Evolutionary conservation across 129 eudicot genomes (phyloP), one percentile per base, ranked within the genome.

Genomic region (Flaveria trinervia): DNA sequence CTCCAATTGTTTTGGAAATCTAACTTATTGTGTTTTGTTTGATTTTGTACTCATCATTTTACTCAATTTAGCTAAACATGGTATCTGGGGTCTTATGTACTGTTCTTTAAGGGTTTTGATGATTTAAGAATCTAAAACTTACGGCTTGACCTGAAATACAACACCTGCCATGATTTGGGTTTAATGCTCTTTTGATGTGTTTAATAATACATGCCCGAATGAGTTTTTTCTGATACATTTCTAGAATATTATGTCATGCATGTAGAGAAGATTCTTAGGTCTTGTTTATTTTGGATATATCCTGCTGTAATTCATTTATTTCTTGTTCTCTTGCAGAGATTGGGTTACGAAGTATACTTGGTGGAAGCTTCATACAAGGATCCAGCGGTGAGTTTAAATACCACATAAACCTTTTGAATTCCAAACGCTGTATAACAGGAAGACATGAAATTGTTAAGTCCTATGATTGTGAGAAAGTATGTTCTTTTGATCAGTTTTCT

Each of bases 281-380:
- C 7, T 25, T 61, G 26, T 45, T 61, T 15, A 60, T 10, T 61
- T 44, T 2, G 12, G 46, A 50, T 52, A 3, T 36, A 23, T 72
- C 51, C 20, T 64, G 73, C 59, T 59, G 65, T 9, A 65, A 39
- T 54, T 79, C 61, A 80, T 74, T 66, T n/a, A 70, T 55, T 57
- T 67, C 22, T 23, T 80, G 26, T 33, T 72, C 41, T 61, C 12
- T 81, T 83, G 68, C 92, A 94, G 99, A 89, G 99, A 79, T 87
- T 89, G 56, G 99, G 99, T 15, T 94, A 89, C 86, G 99, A 94
- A 79, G 99, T 91, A 51, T 94, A 94, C 83, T 62, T 94, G 64
- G 78, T 94, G 59, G 99, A 94, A 80, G 96, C 99, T 70, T 66
- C 93, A 43, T 94, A 94, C 88, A 94, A 87, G 88, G 99, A 94